Evolutionary conservation across 306 rosid species (phyloP), one percentile per base, ranked within the genome.

Genomic region (Bauhinia variegata): DNA sequence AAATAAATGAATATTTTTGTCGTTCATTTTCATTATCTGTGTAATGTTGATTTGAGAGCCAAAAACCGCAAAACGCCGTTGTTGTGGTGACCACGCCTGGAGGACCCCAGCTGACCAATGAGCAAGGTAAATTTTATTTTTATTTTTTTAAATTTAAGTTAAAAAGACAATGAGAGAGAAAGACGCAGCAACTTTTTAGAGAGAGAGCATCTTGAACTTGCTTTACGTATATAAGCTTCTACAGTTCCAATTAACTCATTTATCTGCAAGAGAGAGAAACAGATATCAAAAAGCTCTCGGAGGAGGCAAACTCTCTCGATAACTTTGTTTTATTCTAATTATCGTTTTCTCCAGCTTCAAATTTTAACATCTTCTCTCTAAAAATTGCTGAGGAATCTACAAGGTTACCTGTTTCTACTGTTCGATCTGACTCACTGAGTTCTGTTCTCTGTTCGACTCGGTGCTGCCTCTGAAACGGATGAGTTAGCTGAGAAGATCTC

Each of bases 401-500:
- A 67, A 46, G 82, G 72, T 79, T 58, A 13, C 63, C 75, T 58
- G 60, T 74, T 72, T 82, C 23, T 49, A 34, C 75, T 65, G 13
- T 65, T 84, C 89, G 92, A 87, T 87, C 92, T 78, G 89, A 78
- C 84, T 83, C 80, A 61, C 83, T 36, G 86, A 82, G 88, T 82
- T 71, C 47, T 30, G 72, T 68, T 77, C 4, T 11, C 73, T 12
- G 13, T 77, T 56, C 65, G 58, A 67, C 85, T 81, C 84, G 71
- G 76, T 18, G 31, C 61, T 56, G 63, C 69, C 80, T 89, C 82
- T 1, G 28, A 23, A 23, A 23, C 28, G 97, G 97, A 95, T 95
- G 99, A 88, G 89, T 76, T 90, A 84, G 86, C 65, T 48, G 75
- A 23, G 77, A 77, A 68, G 87, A 85, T 88, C 92, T 79, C 82